phyloP scores from a whole-genome alignment of 2,329 filamentous ascomycete species.

The Colletotrichum kahawae region DNA sequence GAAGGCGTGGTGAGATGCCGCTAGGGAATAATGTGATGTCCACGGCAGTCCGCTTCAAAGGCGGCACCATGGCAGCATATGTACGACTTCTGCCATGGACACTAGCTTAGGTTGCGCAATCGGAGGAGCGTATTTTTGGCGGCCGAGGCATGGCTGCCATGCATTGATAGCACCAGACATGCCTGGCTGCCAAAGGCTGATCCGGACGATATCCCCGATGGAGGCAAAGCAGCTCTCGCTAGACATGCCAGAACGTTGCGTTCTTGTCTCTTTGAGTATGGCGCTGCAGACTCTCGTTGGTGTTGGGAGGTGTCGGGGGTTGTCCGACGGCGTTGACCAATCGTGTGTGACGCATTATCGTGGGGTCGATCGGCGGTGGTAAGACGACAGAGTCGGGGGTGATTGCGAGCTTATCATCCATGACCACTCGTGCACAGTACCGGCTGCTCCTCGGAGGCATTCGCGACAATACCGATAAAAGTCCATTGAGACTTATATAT shows the following conservation, averaged over 20 bases:
- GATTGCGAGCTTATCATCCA: constrained; percentile 3
- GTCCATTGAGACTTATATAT: neutral
- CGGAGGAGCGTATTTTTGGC: neutral
- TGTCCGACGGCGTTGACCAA: neutral
- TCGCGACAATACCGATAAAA: neutral
- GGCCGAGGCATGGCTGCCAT: neutral
- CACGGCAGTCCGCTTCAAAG: neutral
- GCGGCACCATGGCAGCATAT: neutral
- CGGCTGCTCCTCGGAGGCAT: neutral
- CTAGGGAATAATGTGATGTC: neutral
- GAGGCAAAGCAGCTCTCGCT: neutral
- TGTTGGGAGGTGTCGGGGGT: neutral
- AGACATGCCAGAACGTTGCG: neutral
- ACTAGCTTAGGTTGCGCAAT: neutral
- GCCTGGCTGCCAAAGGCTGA: neutral
- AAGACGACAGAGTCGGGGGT: constrained; percentile 13
- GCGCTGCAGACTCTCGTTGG: neutral
- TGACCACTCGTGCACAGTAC: neutral
- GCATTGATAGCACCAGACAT: neutral
- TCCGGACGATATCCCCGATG: neutral
- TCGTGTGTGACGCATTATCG: neutral
- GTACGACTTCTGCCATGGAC: neutral
- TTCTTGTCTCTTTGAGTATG: neutral
- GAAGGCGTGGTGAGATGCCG: neutral
- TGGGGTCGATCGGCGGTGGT: neutral